Evolutionary conservation across 2,329 filamentous ascomycete species (phyloP).

Genomic region (Cytospora piceae): DNA sequence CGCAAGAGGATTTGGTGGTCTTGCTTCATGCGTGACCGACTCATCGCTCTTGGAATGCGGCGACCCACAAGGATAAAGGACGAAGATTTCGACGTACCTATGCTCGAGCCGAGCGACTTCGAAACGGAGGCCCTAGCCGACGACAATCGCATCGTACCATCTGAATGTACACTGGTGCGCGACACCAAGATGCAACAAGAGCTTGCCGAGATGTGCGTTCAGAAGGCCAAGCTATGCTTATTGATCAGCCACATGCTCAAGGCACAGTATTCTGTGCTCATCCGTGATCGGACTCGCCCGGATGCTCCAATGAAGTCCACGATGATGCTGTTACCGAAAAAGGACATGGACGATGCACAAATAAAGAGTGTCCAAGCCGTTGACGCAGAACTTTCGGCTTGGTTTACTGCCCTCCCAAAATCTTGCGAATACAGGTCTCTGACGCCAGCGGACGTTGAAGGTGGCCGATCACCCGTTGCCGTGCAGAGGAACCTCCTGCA

Average conservation of each 20-base stretch:
- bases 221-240: constrained; percentile 86
- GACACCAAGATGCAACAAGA: constrained; percentile 75
- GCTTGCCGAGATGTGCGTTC: constrained; percentile 85
- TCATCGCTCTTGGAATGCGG: constrained; percentile 92
- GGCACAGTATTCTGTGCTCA: constrained; percentile 89
- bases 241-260: constrained; percentile 88
- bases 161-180: constrained; percentile 71
- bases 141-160: constrained; percentile 68
- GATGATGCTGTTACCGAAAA: constrained; percentile 92
- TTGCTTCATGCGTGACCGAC: constrained; percentile 90
- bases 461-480: constrained; percentile 62
- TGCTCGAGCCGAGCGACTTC: constrained; percentile 84
- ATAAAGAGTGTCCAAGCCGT: constrained; percentile 78
- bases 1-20: constrained; percentile 99
- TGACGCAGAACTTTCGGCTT: constrained; percentile 77
- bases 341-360: constrained; percentile 70
- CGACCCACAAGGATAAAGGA: constrained; percentile 90
- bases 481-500: constrained; percentile 86
- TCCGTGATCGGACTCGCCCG: constrained; percentile 78
- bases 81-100: constrained; percentile 90
- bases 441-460: constrained; percentile 57
- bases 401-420: constrained; percentile 72
- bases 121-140: constrained; percentile 72
- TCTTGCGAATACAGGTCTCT: constrained; percentile 70
- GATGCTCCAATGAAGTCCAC: constrained; percentile 75